These are phyloP conservation scores for Trypanosomatidae sp. DNA, from an alignment of 208 protist species.

Conservation along the genomic window DNA sequence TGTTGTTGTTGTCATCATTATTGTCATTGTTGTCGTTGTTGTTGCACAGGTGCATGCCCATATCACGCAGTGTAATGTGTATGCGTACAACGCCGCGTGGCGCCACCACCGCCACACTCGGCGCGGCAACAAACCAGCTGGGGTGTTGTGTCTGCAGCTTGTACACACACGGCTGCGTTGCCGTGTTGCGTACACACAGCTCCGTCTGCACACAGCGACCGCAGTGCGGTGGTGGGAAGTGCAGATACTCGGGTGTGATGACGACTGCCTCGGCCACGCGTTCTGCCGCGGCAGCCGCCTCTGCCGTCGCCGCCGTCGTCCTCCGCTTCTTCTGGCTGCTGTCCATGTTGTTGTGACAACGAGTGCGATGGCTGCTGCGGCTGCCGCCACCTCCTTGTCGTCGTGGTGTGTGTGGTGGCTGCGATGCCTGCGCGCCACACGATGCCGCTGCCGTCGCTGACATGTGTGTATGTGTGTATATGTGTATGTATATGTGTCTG, in stretches of 20 bases:
- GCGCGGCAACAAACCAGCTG: conserved; percentile 50
- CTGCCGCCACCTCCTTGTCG: too few species aligned
- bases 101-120: conserved; percentile 27
- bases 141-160: conserved; percentile 55
- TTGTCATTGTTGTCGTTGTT: conserved; percentile 1
- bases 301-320: too few species aligned
- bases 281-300: too few species aligned
- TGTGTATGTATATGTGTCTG: too few species aligned
- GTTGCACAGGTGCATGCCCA: conserved; percentile 6
- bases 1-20: neutral
- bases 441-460: too few species aligned
- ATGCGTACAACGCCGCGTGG: conserved; percentile 31
- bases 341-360: too few species aligned
- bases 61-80: conserved; percentile 35
- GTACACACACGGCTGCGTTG: conserved; percentile 28
- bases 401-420: too few species aligned
- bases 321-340: too few species aligned
- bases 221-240: conserved; percentile 54
- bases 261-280: neutral
- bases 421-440: too few species aligned
- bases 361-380: too few species aligned
- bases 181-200: conserved; percentile 48
- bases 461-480: too few species aligned
- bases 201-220: conserved; percentile 52
- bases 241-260: conserved; percentile 33